Percentiles rank a stretch among this genome's conserved stretches.
Conservation (phyloP, 106 monocot species). For the Apostasia ramifera region DNA sequence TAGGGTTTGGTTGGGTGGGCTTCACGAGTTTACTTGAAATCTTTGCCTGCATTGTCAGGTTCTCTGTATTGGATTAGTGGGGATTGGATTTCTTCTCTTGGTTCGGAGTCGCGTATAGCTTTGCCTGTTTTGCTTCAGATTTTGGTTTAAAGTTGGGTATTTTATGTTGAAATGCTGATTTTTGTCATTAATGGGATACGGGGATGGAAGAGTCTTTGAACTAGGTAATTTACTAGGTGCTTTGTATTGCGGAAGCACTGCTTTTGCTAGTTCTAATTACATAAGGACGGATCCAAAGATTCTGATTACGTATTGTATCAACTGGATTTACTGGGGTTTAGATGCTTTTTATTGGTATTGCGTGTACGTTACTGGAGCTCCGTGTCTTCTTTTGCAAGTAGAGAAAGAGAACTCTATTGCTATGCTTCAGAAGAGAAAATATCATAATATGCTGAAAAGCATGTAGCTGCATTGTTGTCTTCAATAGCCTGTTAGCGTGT, state of each 20-base stretch:
- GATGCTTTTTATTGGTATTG: not conserved
- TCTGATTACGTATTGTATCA: not conserved
- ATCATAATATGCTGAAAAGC: too few species aligned
- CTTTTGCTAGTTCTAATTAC: not conserved
- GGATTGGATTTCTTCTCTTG: too few species aligned
- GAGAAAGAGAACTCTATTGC: too few species aligned
- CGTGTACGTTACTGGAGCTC: slow-evolving; percentile 1
- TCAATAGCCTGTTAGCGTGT: too few species aligned
- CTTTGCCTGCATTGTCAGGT: not conserved
- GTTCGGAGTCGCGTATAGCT: too few species aligned
- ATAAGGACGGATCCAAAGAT: too few species aligned
- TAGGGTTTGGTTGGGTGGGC: not conserved
- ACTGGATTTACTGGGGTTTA: not conserved
- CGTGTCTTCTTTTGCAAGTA: not conserved
- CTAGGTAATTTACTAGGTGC: not conserved
- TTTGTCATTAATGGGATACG: too few species aligned
- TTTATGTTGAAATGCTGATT: too few species aligned
- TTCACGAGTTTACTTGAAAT: not conserved
- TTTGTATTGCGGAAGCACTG: not conserved
- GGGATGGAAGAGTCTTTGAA: not conserved
- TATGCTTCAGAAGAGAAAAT: too few species aligned
- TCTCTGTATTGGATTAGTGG: not conserved
- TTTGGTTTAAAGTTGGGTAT: too few species aligned
- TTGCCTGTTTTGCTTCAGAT: too few species aligned
- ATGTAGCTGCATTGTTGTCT: too few species aligned